Percentiles rank a stretch among this genome's conserved stretches.
phyloP scores from a whole-genome alignment of 1,284 basidiomycete genomes.

The Xerocomus alliaceus region DNA sequence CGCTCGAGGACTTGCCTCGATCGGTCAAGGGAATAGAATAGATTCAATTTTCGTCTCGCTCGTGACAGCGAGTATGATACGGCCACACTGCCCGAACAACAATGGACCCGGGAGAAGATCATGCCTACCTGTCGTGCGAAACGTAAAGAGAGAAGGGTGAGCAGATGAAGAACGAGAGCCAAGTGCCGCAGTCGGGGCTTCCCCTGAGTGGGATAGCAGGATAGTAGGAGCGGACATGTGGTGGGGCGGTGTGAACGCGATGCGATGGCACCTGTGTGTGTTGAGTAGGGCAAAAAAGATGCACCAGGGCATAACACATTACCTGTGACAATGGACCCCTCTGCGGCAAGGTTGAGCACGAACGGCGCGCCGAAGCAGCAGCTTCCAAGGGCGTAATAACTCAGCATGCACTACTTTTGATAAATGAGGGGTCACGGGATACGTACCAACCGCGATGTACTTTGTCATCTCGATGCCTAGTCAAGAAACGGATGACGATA shows the following conservation, averaged over 20 bases:
- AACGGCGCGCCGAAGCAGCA: conserved; percentile 65
- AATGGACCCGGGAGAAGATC: too few species aligned
- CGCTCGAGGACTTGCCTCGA: too few species aligned
- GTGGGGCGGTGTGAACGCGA: not conserved
- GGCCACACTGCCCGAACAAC: too few species aligned
- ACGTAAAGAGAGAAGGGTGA: too few species aligned
- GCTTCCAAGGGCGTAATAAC: conserved; percentile 40
- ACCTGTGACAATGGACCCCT: conserved; percentile 55
- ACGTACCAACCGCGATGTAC: conserved; percentile 47
- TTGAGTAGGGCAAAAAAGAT: not conserved
- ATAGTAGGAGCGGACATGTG: conserved; percentile 57
- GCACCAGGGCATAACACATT: conserved; percentile 1
- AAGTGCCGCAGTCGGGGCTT: conserved; percentile 1
- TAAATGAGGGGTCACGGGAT: too few species aligned
- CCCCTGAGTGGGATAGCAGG: conserved; percentile 62
- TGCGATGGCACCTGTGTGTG: conserved; percentile 53
- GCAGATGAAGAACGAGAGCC: conserved; percentile 8
- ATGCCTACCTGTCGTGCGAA: too few species aligned
- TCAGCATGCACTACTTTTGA: too few species aligned
- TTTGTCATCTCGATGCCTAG: conserved; percentile 31
- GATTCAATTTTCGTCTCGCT: too few species aligned
- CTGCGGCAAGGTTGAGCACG: conserved; percentile 51
- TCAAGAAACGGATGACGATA: not conserved
- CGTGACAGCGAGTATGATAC: too few species aligned
- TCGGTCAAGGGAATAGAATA: too few species aligned